Evolutionary conservation across 352 stramenopile genomes (phyloP).

Genomic region (Blastocystis sp.): DNA sequence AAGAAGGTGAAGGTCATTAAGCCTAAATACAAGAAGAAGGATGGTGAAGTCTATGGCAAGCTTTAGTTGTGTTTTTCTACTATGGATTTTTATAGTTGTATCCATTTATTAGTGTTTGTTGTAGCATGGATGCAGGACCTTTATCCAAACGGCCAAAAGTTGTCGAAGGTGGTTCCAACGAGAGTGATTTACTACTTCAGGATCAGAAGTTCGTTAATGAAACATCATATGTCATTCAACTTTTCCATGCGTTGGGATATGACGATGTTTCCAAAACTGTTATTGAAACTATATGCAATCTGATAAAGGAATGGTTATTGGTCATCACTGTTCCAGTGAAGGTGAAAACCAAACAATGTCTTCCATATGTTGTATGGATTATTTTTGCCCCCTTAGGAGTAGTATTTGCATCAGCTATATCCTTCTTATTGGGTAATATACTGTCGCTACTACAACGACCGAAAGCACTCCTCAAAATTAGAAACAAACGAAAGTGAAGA

Average conservation of each 20-base stretch:
- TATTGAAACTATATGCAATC: background rate
- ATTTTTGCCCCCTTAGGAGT: background rate
- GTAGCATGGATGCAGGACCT: background rate
- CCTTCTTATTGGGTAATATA: background rate
- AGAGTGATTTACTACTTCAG: no score
- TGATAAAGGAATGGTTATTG: background rate
- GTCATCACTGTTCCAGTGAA: background rate
- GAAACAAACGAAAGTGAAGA: constrained; percentile 1
- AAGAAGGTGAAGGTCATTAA: constrained; percentile 61
- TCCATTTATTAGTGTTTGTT: background rate
- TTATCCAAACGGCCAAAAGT: background rate
- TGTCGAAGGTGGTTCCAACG: background rate
- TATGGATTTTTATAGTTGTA: constrained; percentile 17
- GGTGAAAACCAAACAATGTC: background rate
- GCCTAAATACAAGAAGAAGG: constrained; percentile 57
- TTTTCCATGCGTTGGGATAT: background rate
- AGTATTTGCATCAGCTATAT: constrained; percentile 47
- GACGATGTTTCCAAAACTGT: background rate
- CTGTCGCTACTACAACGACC: background rate
- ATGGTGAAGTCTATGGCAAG: constrained; percentile 28
- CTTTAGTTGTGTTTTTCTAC: background rate
- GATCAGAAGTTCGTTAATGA: background rate
- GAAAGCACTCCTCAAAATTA: background rate
- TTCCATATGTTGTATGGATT: background rate
- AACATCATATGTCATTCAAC: background rate